Percentiles rank a stretch among this genome's conserved stretches.
Conservation (phyloP, 306 rosid species). For the Amphicarpaea edgeworthii region DNA sequence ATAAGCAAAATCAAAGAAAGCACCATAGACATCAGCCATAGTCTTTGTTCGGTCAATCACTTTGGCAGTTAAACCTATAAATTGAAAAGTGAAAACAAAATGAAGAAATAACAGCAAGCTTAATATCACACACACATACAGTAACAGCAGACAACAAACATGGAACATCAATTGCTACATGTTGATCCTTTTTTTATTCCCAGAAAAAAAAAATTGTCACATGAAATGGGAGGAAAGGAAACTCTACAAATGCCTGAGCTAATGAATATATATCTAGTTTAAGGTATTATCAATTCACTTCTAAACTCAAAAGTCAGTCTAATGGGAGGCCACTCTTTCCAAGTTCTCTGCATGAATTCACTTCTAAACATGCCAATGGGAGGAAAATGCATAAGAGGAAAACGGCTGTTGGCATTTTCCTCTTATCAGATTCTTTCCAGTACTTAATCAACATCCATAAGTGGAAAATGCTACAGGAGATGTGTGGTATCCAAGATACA, state of each 20-base stretch:
- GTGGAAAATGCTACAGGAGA: slow-evolving; percentile 9
- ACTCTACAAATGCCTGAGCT: slow-evolving; percentile 12
- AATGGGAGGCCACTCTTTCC: slow-evolving; percentile 1
- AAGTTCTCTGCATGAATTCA: slow-evolving; percentile 9
- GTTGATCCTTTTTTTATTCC: slow-evolving; percentile 18
- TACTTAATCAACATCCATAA: slow-evolving; percentile 8
- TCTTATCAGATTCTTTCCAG: too few species aligned
- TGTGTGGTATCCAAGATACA: slow-evolving; percentile 24
- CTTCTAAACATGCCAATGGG: too few species aligned
- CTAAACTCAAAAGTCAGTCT: slow-evolving; percentile 33
- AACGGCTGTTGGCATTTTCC: too few species aligned
- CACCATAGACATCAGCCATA: slow-evolving; percentile 88
- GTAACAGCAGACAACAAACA: slow-evolving; percentile 6
- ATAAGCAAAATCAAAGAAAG: slow-evolving; percentile 89
- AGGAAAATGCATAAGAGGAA: too few species aligned
- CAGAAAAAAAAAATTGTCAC: slow-evolving; percentile 19
- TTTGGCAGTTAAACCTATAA: slow-evolving; percentile 93
- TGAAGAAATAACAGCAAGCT: slow-evolving; percentile 32
- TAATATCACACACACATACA: neutral
- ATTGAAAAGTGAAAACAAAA: slow-evolving; percentile 38
- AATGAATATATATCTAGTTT: slow-evolving; percentile 14
- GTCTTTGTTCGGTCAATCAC: slow-evolving; percentile 84
- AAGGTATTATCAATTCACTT: slow-evolving; percentile 21
- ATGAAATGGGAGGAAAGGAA: slow-evolving; percentile 28
- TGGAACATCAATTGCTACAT: neutral